Evolutionary conservation across 805 yeast genomes (phyloP).

Genomic region (Yarrowia divulgata): DNA sequence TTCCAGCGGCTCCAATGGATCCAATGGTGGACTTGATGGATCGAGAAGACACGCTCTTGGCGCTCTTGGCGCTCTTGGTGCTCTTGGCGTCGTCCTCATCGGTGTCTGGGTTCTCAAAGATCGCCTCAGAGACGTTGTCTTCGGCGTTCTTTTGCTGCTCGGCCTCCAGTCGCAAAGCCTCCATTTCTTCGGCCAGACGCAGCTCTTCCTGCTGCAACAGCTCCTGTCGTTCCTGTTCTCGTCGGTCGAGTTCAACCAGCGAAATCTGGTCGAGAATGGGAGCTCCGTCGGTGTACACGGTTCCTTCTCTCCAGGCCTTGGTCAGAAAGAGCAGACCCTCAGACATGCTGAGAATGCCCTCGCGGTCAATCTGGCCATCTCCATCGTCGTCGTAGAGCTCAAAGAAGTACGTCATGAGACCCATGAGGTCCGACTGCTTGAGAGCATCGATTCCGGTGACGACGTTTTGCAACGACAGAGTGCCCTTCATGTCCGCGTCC

Average conservation of each 20-base stretch:
- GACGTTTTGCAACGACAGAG: conserved; percentile 70
- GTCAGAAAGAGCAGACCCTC: conserved; percentile 87
- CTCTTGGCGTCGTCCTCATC: conserved; percentile 45
- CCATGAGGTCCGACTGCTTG: conserved; percentile 76
- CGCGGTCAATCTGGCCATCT: conserved; percentile 71
- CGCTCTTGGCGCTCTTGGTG: conserved; percentile 45
- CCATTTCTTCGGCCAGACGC: conserved; percentile 26
- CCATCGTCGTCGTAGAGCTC: conserved; percentile 70
- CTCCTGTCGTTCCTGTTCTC: conserved; percentile 29
- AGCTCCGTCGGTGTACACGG: conserved; percentile 19
- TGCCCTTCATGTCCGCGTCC: conserved; percentile 64
- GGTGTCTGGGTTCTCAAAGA: conserved; percentile 17
- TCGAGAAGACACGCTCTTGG: conserved; percentile 41
- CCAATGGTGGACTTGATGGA: conserved; percentile 35
- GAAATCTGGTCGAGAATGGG: conserved; percentile 45
- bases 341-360: conserved; percentile 80
- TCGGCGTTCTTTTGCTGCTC: conserved; percentile 10
- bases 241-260: conserved; percentile 24
- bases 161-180: conserved; percentile 17
- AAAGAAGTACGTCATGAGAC: conserved; percentile 78
- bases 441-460: conserved; percentile 75
- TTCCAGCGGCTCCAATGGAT: conserved; percentile 49
- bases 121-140: conserved; percentile 6
- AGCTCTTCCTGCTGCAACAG: conserved; percentile 22
- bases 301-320: conserved; percentile 80